Evolutionary conservation across 78 protist species (phyloP).

Genomic region (Polysphondylium violaceum): DNA sequence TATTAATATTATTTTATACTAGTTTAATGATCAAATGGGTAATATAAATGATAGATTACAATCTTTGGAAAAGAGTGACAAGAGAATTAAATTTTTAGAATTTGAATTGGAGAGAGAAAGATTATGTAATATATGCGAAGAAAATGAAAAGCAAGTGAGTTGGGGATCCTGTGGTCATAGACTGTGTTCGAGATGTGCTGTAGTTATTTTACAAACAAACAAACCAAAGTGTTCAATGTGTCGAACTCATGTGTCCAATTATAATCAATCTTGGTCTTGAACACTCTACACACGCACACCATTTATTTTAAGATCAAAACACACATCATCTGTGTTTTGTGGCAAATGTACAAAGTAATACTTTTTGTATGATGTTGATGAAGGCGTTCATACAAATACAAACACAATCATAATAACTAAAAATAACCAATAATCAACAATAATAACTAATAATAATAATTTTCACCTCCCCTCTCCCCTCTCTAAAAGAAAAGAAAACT

Average conservation of each 20-base stretch:
- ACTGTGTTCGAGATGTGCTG: constrained; percentile 60
- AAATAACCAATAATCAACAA: too few relatives aligned
- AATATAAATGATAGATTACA: constrained; percentile 21
- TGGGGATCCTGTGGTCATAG: constrained; percentile 71
- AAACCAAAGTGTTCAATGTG: constrained; percentile 58
- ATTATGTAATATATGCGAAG: constrained; percentile 55
- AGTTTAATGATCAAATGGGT: constrained; percentile 24
- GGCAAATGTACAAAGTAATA: too few relatives aligned
- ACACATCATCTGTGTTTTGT: too few relatives aligned
- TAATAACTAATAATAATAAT: too few relatives aligned
- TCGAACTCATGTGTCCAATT: background rate
- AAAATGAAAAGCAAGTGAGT: constrained; percentile 64
- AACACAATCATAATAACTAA: too few relatives aligned
- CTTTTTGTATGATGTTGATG: too few relatives aligned
- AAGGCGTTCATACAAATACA: too few relatives aligned
- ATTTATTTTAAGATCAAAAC: too few relatives aligned
- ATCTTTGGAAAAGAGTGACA: constrained; percentile 9
- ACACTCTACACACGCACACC: too few relatives aligned
- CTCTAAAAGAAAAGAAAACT: too few relatives aligned
- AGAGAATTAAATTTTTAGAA: constrained; percentile 5
- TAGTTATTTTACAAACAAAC: background rate
- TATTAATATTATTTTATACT: background rate
- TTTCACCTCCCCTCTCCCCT: too few relatives aligned
- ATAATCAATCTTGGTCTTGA: constrained; percentile 8
- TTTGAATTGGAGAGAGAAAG: constrained; percentile 65